A percentile compares a stretch with the other conserved stretches of the same genome.
phyloP scores from a whole-genome alignment of 208 protist species.

The Willaertia magna region DNA sequence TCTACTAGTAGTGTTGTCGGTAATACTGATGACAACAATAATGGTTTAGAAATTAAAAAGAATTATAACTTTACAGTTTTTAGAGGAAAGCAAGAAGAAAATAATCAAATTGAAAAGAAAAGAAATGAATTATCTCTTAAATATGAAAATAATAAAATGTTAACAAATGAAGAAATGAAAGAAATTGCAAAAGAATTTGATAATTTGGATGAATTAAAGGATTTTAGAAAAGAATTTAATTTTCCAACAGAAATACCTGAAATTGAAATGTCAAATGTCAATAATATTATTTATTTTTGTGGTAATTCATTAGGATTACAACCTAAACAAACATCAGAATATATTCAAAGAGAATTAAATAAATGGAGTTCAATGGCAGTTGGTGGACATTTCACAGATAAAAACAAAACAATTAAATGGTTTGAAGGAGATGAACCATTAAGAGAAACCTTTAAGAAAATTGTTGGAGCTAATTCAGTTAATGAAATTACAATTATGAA shows the following conservation, averaged over 20 bases:
- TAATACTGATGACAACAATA: too few species aligned
- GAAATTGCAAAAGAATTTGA: background rate
- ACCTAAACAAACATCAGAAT: constrained; percentile 47
- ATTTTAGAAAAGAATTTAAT: background rate
- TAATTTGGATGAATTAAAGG: background rate
- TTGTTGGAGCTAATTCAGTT: constrained; percentile 61
- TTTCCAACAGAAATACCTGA: background rate
- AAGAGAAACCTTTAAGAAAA: constrained; percentile 40
- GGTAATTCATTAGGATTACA: constrained; percentile 71
- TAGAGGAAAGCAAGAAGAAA: too few species aligned
- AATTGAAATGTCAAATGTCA: background rate
- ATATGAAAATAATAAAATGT: too few species aligned
- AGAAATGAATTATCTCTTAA: too few species aligned
- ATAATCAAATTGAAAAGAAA: too few species aligned
- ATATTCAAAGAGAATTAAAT: constrained; percentile 51
- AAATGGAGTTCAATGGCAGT: constrained; percentile 71
- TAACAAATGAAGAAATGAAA: too few species aligned
- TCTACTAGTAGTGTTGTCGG: too few species aligned
- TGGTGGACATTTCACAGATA: constrained; percentile 53
- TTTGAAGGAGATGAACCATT: constrained; percentile 57
- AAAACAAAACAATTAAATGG: constrained; percentile 49
- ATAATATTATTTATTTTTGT: constrained; percentile 55
- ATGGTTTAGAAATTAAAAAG: too few species aligned
- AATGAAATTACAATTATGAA: constrained; percentile 84
- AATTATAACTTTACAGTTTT: too few species aligned